Evolutionary conservation across 2,329 filamentous ascomycete species (phyloP), one percentile per base, ranked within the genome.

Genomic region (Tolypocladium pustulatum): DNA sequence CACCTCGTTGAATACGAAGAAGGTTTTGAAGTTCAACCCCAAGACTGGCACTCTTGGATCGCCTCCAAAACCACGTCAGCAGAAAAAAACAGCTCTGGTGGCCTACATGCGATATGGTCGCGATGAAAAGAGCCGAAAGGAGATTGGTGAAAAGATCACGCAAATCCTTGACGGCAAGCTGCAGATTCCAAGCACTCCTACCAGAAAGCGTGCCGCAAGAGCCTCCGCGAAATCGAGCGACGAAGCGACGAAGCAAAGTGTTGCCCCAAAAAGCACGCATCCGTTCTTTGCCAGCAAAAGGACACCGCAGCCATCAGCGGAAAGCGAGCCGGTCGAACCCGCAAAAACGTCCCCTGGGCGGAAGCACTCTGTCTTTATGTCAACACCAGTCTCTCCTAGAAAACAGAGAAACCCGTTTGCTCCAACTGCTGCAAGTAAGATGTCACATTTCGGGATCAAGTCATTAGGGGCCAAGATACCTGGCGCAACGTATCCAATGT

Each of bases 401-500:
- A 78, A 75, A 55, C 57, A 65, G 36, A 73, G 73, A 10, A 63
- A 67, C 10, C 55, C 62, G 2, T 70, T 71, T 2, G 58, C 65
- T 0, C 60, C 71, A 4, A 69, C 65, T 17, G 72, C 71, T 25
- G 59, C 58, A 15, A 55, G 58, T 9, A 59, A 52, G 17, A 46
- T 73, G 20, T 73, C 76, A 0, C 72, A 74, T 15, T 78, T 81
- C 60, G 78, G 80, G 3, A 65, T 70, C 32, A 78, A 72, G 58
- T 74, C 75, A 5, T 65, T 70, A 3, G 76, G 74, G 0, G 66
- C 83, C 5, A 90, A 83, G 65, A 77, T 87, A n/a, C 83, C 86
- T 0, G 89, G 88, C 2, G 78, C 86, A 10, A 75, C 77, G 61
- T 78, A 89, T 57, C 82, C 89, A 4, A 77, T 83, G n/a, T 94